Conservation (phyloP, 345 rosid genomes). For the Eucalyptus curtisii region DNA sequence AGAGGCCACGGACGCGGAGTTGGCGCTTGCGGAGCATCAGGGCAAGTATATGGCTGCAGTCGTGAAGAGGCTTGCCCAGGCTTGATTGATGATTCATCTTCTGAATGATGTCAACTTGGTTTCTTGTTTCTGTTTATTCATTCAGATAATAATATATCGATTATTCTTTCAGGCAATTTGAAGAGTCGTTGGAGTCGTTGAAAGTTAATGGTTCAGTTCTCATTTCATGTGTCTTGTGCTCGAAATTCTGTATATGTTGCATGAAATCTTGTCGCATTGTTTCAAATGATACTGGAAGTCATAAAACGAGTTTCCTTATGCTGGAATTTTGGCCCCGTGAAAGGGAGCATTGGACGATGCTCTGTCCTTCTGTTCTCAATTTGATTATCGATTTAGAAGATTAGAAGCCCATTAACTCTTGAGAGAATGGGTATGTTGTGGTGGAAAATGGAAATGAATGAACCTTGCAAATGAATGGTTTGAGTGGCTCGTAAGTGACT, state of each 20-base stretch:
- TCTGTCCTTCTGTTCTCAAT: neutral
- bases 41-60: conserved; percentile 50
- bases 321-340: neutral
- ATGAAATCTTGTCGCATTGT: neutral
- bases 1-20: conserved; percentile 30
- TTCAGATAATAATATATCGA: neutral
- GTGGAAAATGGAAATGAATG: neutral
- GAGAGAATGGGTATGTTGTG: neutral
- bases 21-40: conserved; percentile 51
- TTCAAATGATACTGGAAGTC: neutral
- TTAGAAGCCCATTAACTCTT: neutral
- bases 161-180: neutral
- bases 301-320: neutral
- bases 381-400: neutral
- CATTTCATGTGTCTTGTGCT: neutral
- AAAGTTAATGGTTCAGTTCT: neutral
- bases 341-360: neutral
- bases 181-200: neutral
- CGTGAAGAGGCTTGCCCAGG: conserved; percentile 30
- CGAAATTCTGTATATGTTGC: neutral
- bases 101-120: neutral
- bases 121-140: neutral
- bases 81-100: neutral
- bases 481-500: neutral
- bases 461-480: neutral